Evolutionary conservation across 306 rosid species (phyloP).

Genomic region (Calophaca sinica): DNA sequence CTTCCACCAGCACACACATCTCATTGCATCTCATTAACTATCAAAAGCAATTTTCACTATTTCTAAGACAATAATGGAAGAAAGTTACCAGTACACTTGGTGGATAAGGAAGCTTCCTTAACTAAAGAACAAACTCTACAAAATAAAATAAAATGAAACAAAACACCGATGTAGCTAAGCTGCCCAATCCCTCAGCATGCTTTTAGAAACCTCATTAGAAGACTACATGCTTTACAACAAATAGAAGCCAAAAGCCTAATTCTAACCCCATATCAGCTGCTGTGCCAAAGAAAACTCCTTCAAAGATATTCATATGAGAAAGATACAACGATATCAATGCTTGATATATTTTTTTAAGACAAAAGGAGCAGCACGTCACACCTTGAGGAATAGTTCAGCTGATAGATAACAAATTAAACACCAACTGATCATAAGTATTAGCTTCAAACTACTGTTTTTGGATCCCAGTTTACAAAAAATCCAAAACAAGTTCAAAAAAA

Average conservation of each 20-base stretch:
- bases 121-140: slow-evolving; percentile 5
- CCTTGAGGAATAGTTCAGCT: slow-evolving; percentile 19
- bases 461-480: slow-evolving; percentile 35
- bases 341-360: neutral
- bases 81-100: slow-evolving; percentile 4
- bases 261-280: neutral
- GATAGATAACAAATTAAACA: slow-evolving; percentile 26
- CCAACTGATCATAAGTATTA: neutral
- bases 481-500: slow-evolving; percentile 12
- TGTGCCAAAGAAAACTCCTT: neutral
- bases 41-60: slow-evolving; percentile 14
- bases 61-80: slow-evolving; percentile 17
- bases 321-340: slow-evolving; percentile 16
- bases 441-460: slow-evolving; percentile 17
- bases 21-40: slow-evolving; percentile 28
- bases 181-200: slow-evolving; percentile 10
- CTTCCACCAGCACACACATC: slow-evolving; percentile 15
- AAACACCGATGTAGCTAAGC: slow-evolving; percentile 22
- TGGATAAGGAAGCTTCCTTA: slow-evolving; percentile 9
- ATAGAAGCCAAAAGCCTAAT: slow-evolving; percentile 24
- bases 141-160: neutral
- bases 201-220: slow-evolving; percentile 6
- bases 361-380: slow-evolving; percentile 19
- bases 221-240: neutral
- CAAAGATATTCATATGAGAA: neutral